phyloP scores from a whole-genome alignment of 2,329 filamentous ascomycete genomes.

The Cladophialophora immunda region DNA sequence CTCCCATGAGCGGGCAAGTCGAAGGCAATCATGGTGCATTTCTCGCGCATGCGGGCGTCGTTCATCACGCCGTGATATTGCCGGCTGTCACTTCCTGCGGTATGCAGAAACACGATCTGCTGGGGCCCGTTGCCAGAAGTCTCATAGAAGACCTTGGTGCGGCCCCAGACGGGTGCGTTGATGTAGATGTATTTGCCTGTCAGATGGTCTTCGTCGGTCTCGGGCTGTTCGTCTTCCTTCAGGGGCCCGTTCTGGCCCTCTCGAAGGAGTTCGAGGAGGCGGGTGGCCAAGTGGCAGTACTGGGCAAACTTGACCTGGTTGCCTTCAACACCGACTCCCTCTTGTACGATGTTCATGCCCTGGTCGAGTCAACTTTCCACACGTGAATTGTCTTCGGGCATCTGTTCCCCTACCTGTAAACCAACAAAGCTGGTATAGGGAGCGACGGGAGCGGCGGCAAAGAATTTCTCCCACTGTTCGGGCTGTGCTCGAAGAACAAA shows the following conservation, averaged over 20 bases:
- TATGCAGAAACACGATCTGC: constrained; percentile 57
- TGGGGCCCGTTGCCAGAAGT: constrained; percentile 56
- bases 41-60: constrained; percentile 55
- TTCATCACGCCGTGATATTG: constrained; percentile 65
- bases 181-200: constrained; percentile 59
- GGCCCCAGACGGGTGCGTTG: constrained; percentile 57
- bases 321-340: constrained; percentile 58
- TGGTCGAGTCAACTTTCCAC: constrained; percentile 7
- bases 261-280: constrained; percentile 58
- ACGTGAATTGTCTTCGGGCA: neutral
- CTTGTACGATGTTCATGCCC: constrained; percentile 58
- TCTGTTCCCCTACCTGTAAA: constrained; percentile 26
- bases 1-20: constrained; percentile 61
- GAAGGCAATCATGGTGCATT: constrained; percentile 60
- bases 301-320: constrained; percentile 56
- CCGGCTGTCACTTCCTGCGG: constrained; percentile 57
- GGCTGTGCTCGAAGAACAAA: constrained; percentile 35
- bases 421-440: constrained; percentile 40
- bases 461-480: constrained; percentile 40
- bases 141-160: constrained; percentile 61
- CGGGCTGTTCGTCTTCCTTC: constrained; percentile 50
- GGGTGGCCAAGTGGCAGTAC: constrained; percentile 57
- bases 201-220: constrained; percentile 54
- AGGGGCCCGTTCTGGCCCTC: constrained; percentile 58
- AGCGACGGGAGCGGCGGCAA: constrained; percentile 34